Conservation (phyloP, 179 eudicot species). For the Beta macrorhiza region DNA sequence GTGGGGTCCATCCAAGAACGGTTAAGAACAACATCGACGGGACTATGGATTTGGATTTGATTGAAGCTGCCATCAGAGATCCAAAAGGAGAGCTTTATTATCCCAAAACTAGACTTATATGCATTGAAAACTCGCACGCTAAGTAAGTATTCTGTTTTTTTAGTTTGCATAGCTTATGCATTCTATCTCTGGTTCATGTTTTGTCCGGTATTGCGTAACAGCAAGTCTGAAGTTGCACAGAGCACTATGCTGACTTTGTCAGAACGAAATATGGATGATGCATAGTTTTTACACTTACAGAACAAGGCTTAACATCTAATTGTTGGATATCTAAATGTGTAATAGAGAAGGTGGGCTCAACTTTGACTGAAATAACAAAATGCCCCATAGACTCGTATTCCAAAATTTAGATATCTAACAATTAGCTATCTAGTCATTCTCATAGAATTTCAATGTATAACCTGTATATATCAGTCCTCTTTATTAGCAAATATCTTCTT, state of each 20-base stretch:
- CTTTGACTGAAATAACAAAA: too few species aligned
- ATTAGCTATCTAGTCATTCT: too few species aligned
- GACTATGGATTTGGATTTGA: conserved; percentile 75
- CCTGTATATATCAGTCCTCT: neutral
- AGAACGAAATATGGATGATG: neutral
- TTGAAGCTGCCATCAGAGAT: conserved; percentile 79
- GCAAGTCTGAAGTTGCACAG: neutral
- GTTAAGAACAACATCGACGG: conserved; percentile 86
- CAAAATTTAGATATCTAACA: too few species aligned
- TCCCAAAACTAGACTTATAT: conserved; percentile 78
- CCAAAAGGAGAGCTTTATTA: conserved; percentile 54
- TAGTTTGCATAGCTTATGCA: neutral
- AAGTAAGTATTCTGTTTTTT: conserved; percentile 51
- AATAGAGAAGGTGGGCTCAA: too few species aligned
- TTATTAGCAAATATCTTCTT: neutral
- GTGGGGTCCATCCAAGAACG: conserved; percentile 95
- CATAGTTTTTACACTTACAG: neutral
- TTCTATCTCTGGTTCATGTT: neutral
- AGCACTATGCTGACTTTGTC: neutral
- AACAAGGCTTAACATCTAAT: too few species aligned
- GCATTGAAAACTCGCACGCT: conserved; percentile 93
- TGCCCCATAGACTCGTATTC: too few species aligned
- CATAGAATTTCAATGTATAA: neutral
- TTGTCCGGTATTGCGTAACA: neutral
- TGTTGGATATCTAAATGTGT: too few species aligned